Evolutionary conservation across 1,284 basidiomycete species (phyloP).

Genomic region (Tilletia walkeri): DNA sequence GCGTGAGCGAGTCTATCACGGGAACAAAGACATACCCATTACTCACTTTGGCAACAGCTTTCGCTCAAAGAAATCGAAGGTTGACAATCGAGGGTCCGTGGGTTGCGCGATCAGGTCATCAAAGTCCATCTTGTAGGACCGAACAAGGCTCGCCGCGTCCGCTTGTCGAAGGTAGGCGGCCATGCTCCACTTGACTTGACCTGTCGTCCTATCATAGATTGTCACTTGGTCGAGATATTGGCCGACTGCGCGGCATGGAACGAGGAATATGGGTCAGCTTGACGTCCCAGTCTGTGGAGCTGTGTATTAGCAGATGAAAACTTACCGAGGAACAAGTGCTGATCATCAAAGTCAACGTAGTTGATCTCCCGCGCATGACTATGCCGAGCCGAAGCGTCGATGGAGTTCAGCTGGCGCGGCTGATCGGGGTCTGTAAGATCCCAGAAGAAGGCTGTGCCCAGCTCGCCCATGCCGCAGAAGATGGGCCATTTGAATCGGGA

Average conservation of each 20-base stretch:
- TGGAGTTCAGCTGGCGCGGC: not conserved
- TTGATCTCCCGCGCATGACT: not conserved
- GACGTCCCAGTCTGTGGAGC: no score
- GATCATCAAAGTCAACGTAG: constrained; percentile 14
- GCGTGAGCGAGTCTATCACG: not conserved
- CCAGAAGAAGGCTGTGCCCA: not conserved
- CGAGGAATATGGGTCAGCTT: no score
- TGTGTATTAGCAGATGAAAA: not conserved
- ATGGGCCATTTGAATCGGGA: constrained; percentile 12
- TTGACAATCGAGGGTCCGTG: not conserved
- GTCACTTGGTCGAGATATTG: not conserved
- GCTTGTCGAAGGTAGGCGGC: not conserved
- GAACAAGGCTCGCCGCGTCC: not conserved
- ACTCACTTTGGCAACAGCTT: not conserved
- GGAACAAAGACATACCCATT: not conserved
- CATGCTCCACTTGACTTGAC: constrained; percentile 6
- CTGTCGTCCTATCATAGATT: not conserved
- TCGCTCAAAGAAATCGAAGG: not conserved
- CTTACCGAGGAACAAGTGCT: constrained; percentile 10
- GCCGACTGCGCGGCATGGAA: not conserved
- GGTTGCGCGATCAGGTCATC: not conserved
- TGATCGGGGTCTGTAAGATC: not conserved
- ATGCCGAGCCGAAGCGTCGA: not conserved
- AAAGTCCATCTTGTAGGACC: not conserved
- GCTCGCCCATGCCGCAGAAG: constrained; percentile 5